Evolutionary conservation across 495 filamentous ascomycete genomes (phyloP).

Genomic region (Hyaloscypha bicolor): DNA sequence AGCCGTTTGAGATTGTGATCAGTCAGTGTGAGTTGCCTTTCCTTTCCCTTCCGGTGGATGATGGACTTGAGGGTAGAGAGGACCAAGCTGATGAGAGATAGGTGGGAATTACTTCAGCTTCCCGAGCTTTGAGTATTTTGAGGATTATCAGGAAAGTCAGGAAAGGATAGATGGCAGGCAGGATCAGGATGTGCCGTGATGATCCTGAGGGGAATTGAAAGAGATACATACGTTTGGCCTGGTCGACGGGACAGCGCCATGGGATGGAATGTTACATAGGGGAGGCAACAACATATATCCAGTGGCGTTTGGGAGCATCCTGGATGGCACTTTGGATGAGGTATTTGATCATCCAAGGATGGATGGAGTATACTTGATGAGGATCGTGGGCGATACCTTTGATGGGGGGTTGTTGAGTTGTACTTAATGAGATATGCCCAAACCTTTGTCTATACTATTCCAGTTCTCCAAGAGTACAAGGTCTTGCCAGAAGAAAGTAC

Average conservation of each 20-base stretch:
- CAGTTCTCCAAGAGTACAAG: background rate
- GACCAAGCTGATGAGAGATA: slow-evolving; percentile 16
- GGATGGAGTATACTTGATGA: background rate
- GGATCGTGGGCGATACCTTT: background rate
- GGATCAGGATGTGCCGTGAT: slow-evolving; percentile 16
- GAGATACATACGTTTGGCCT: background rate
- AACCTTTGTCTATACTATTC: slow-evolving; percentile 7
- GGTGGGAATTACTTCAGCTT: slow-evolving; percentile 57
- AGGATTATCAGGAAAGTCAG: slow-evolving; percentile 32
- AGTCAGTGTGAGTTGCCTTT: slow-evolving; percentile 28
- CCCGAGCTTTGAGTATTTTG: slow-evolving; percentile 53
- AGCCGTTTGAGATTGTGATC: slow-evolving; percentile 36
- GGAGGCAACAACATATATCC: background rate
- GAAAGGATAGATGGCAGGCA: slow-evolving; percentile 23
- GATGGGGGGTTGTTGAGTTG: background rate
- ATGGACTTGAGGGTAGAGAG: background rate
- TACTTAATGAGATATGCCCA: slow-evolving; percentile 20
- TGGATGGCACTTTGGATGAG: background rate
- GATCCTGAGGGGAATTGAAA: background rate
- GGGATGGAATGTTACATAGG: background rate
- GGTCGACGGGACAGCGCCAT: slow-evolving; percentile 5
- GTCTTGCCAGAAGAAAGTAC: background rate
- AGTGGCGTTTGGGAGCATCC: background rate
- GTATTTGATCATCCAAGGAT: background rate
- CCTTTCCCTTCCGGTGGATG: background rate